Base-by-base conservation (phyloP, 1,139 yeast genomes). In the Yamadazyma diospyri region DNA sequence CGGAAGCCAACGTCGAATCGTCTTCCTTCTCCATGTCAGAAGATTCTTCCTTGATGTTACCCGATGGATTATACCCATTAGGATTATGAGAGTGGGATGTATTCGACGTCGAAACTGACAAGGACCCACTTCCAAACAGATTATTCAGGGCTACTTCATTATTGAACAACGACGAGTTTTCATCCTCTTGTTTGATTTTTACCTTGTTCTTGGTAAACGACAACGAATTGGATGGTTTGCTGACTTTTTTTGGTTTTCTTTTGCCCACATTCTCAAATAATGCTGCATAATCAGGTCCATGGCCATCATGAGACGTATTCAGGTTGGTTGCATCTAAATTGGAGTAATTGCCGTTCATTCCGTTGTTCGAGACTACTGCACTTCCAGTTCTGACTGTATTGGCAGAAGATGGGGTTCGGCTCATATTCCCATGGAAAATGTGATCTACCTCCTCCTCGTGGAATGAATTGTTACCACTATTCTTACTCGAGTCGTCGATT, bases 251-350 rank as follows among this genome's bases (percentile, higher is more conserved):
- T 6, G 21, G 21, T 29, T 36, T 36, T 24, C 74, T 48, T 40
- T 67, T 69, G 2, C 72, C 72, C 6, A 69, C 70, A 34, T 65
- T 64, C 38, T 66, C 65, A 43, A 69, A 69, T 19, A 69, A 55
- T 4, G 73, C 72, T 2, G 67, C 72, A 44, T 69, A 69, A 45
- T 69, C 70, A 1, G 73, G 73, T n/a, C 13, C 24, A 15, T 24
- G 25, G 26, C 12, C 16, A 30, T 25, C 35, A 32, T 22, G 32
- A 20, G 32, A 35, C 34, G 15, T 16, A 14, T 27, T 25, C 25
- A 25, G 25, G 22, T 19, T 38, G 30, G 33, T 32, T 2, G 24
- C 5, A 23, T 37, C 35, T 13, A 38, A 15, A 19, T 24, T 24
- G 18, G 14, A 23, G n/a, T 11, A n/a, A 19, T 27, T 34, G 25